Base-by-base conservation (phyloP, 1,139 yeast genomes). In the Pichia sp. region DNA sequence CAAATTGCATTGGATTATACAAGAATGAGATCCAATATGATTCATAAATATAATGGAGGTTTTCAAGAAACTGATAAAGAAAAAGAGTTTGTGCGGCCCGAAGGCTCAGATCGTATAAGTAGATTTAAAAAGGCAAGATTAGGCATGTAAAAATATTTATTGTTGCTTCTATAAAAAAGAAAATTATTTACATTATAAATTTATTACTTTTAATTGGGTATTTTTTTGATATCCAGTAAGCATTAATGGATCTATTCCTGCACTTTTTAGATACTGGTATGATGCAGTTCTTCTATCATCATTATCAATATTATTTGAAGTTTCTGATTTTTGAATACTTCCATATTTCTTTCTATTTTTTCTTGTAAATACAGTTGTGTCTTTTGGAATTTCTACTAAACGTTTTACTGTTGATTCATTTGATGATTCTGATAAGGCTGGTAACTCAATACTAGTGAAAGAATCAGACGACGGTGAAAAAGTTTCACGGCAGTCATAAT, bases 71-170 rank as follows among this genome's bases (percentile, higher is more conserved):
- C 74, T 3, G 73, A 73, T 8, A 66, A 69, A 47, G 88, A 78
- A 45, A 60, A 66, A 51, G 92, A 80, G 52, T 61, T 79, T 18
- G 95, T 85, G 58, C 88, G 88, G 0, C 68, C 85, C n/a, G 90
- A 85, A 56, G 79, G 80, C 0, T 58, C 75, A 13, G 45, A 47
- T 22, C 79, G 71, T 53, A 67, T 78, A 1, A 85, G 95, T 59
- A 68, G 89, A 46, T 87, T 87, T 63, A 85, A 73, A 57, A 77
- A 85, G n/a, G 82, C 85, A 20, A 65, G 72, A 42, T 49, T 64
- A 27, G 65, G 61, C 27, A 47, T 57, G 26, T 54, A 46, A 11
- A 13, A 23, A 24, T 25, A 46, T 18, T 39, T 22, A 12, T 22
- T 13, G 7, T n/a, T 12, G 7, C 24, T 24, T 32, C 9, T 32